Percentiles rank a stretch among this genome's conserved stretches.
Conservation (phyloP, 2,329 filamentous ascomycete genomes). For the Juglanconis sp. region DNA sequence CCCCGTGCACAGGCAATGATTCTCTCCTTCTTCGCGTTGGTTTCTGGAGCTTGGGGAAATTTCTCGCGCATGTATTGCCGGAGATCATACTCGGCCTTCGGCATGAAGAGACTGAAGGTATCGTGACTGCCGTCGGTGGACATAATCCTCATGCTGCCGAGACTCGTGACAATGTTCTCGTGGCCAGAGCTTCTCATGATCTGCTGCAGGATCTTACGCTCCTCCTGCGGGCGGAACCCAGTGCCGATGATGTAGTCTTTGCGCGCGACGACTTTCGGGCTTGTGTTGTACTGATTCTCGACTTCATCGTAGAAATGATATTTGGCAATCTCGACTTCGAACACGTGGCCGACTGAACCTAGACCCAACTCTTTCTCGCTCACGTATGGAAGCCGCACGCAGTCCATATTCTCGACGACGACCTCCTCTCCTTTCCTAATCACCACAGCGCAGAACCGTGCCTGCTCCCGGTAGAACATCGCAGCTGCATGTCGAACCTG, state of each 20-base stretch:
- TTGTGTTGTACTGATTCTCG: slow-evolving; percentile 16
- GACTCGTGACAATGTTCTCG: slow-evolving; percentile 34
- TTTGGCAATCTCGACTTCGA: slow-evolving; percentile 28
- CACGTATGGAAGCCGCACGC: slow-evolving; percentile 32
- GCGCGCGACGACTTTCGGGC: slow-evolving; percentile 28
- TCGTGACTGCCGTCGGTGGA: neutral
- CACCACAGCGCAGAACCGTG: slow-evolving; percentile 31
- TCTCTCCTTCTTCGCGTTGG: slow-evolving; percentile 22
- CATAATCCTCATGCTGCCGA: slow-evolving; percentile 32
- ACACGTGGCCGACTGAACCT: slow-evolving; percentile 32
- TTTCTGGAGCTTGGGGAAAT: slow-evolving; percentile 18
- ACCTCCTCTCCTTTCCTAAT: slow-evolving; percentile 28
- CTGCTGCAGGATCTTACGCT: slow-evolving; percentile 31
- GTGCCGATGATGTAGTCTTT: slow-evolving; percentile 34
- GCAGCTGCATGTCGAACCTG: slow-evolving; percentile 21
- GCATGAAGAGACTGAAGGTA: slow-evolving; percentile 39
- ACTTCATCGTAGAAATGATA: slow-evolving; percentile 30
- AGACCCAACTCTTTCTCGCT: slow-evolving; percentile 27
- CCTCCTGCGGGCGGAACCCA: slow-evolving; percentile 21
- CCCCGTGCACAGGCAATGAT: slow-evolving; percentile 29
- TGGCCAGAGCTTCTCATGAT: slow-evolving; percentile 29
- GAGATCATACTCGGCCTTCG: slow-evolving; percentile 35
- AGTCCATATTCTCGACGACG: slow-evolving; percentile 20
- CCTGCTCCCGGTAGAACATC: slow-evolving; percentile 29
- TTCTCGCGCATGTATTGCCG: slow-evolving; percentile 32